These are phyloP conservation scores for Keqinozyma sinolaborantium DNA, from an alignment of 1,139 yeast genomes.

Conservation along the genomic window DNA sequence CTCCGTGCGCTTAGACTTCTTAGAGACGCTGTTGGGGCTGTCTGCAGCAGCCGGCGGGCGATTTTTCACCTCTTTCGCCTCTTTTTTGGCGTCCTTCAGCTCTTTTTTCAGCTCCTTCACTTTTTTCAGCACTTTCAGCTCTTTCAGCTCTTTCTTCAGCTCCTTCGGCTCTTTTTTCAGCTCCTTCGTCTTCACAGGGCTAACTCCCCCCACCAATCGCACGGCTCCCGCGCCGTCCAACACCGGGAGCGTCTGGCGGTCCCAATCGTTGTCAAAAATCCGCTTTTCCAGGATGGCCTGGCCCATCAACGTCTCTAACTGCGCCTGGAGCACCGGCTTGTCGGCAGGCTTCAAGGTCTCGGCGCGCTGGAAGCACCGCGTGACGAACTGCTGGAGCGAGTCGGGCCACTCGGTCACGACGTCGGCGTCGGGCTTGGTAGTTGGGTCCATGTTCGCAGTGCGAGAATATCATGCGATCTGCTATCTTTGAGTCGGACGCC, in stretches of 20 bases:
- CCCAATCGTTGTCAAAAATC: conserved; percentile 61
- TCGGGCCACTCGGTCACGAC: conserved; percentile 26
- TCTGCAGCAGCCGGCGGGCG: too few relatives aligned
- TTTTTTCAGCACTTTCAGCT: not conserved
- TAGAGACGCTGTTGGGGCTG: not conserved
- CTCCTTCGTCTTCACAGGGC: conserved; percentile 1
- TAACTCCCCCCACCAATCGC: conserved; percentile 6
- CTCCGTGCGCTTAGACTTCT: not conserved
- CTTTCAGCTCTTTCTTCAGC: not conserved
- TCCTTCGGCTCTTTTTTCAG: not conserved
- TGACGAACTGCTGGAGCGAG: conserved; percentile 29
- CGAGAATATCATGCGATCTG: conserved; percentile 38
- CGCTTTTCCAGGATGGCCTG: conserved; percentile 44
- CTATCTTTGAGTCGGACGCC: conserved; percentile 29
- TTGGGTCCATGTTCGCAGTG: not conserved
- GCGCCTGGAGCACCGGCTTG: conserved; percentile 22
- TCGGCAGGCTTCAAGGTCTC: conserved; percentile 14
- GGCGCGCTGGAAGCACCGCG: conserved; percentile 20
- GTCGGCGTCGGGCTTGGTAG: not conserved
- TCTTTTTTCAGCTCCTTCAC: conserved; percentile 1
- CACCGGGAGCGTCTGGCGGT: conserved; percentile 50
- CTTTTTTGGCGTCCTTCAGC: conserved; percentile 1
- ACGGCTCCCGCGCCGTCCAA: conserved; percentile 22
- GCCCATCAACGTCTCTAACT: conserved; percentile 26
- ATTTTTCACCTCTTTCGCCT: conserved; percentile 1